A percentile compares a stretch with the other conserved stretches of the same genome.
Conservation (phyloP, 495 filamentous ascomycete genomes). For the Neurospora sp. region DNA sequence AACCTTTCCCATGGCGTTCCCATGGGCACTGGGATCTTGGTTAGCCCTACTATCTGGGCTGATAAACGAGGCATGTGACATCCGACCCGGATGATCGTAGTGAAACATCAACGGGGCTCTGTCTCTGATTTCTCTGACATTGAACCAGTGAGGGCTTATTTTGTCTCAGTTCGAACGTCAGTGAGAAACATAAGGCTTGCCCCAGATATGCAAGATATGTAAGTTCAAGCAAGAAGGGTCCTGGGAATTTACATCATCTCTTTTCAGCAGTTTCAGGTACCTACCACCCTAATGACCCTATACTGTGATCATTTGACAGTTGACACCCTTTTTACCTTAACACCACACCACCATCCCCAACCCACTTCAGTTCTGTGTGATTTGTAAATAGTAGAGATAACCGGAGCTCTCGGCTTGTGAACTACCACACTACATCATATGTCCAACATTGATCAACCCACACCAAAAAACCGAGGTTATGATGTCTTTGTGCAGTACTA, state of each 20-base stretch:
- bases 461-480: background rate
- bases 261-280: background rate
- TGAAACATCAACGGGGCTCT: background rate
- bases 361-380: background rate
- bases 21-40: background rate
- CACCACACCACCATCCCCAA: background rate
- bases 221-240: background rate
- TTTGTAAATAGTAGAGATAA: background rate
- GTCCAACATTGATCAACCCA: background rate
- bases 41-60: background rate
- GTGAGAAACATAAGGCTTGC: background rate
- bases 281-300: background rate
- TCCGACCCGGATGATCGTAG: background rate
- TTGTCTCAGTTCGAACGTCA: background rate
- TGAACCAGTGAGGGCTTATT: background rate
- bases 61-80: background rate
- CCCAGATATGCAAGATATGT: background rate
- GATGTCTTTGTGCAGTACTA: background rate
- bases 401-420: background rate
- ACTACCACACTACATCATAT: background rate
- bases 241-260: background rate
- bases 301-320: background rate
- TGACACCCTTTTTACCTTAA: background rate
- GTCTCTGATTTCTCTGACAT: background rate
- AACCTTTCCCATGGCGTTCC: background rate